phyloP scores from a whole-genome alignment of 75 land plant species.

The Sequoia sempervirens region DNA sequence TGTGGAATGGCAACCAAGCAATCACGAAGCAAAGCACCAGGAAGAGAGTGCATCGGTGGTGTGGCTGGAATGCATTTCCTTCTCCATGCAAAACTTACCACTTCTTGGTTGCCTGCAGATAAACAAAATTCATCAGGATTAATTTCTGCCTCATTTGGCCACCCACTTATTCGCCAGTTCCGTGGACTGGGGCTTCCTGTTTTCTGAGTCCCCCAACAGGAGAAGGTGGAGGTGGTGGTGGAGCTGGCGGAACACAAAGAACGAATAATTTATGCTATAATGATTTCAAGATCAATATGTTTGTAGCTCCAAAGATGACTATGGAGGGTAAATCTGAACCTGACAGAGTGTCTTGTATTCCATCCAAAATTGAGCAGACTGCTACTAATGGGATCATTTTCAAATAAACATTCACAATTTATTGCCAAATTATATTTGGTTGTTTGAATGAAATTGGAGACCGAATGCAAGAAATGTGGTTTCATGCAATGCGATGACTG shows the following conservation, averaged over 20 bases:
- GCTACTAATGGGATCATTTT: no score
- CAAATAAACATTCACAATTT: no score
- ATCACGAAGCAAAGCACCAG: slow-evolving; percentile 63
- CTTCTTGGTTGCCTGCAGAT: slow-evolving; percentile 47
- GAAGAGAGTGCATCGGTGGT: slow-evolving; percentile 54
- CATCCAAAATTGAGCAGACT: no score
- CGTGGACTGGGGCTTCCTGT: slow-evolving; percentile 97
- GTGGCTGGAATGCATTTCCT: slow-evolving; percentile 43
- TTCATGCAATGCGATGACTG: no score
- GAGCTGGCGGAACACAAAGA: slow-evolving; percentile 87
- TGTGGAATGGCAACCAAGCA: slow-evolving; percentile 74
- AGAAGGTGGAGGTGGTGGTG: slow-evolving; percentile 93
- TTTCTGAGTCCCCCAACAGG: slow-evolving; percentile 79
- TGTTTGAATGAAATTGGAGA: no score
- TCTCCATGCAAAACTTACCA: slow-evolving; percentile 70
- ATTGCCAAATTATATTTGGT: no score
- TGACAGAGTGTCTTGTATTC: no score
- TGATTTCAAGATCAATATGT: no score
- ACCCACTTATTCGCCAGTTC: slow-evolving; percentile 73
- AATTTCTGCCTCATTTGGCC: slow-evolving; percentile 54
- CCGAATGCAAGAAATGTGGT: no score
- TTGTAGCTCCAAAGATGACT: no score
- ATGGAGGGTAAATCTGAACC: no score
- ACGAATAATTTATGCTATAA: no score
- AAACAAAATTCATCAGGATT: slow-evolving; percentile 40